phyloP scores from a whole-genome alignment of 129 eudicot species.

The Apium graveolens region DNA sequence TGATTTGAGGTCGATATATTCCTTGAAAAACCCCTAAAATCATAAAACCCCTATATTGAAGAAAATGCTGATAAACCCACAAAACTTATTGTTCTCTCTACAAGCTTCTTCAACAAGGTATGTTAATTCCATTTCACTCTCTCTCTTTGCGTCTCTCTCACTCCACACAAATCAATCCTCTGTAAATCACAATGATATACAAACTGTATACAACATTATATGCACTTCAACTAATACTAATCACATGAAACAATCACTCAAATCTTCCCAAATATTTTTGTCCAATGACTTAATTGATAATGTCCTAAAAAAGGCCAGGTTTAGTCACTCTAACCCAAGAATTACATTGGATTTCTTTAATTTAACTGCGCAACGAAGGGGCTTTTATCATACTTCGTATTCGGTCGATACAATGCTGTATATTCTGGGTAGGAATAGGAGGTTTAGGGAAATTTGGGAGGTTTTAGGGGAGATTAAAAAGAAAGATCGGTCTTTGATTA shows the following conservation, averaged over 20 bases:
- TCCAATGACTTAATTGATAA: conserved; percentile 37
- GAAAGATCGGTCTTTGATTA: conserved; percentile 35
- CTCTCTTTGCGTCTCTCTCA: neutral
- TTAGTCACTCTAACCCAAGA: conserved; percentile 42
- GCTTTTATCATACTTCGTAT: conserved; percentile 37
- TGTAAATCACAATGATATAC: conserved; percentile 24
- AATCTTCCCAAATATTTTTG: conserved; percentile 17
- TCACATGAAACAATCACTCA: conserved; percentile 27
- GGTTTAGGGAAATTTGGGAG: conserved; percentile 38
- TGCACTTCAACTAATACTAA: conserved; percentile 8
- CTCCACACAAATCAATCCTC: conserved; percentile 1
- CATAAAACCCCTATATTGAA: neutral
- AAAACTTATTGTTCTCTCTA: neutral
- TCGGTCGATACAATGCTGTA: conserved; percentile 54
- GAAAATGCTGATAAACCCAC: neutral
- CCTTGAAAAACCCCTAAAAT: neutral
- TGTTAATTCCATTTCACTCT: neutral
- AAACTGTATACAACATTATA: conserved; percentile 29
- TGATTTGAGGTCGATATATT: neutral
- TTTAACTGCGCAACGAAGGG: conserved; percentile 17
- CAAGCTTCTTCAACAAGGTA: conserved; percentile 9
- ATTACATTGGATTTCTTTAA: conserved; percentile 40
- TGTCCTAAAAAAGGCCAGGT: conserved; percentile 52
- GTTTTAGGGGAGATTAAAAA: conserved; percentile 36
- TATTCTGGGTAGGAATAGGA: conserved; percentile 39